Conservation (phyloP, 164 flowering plant species). For the Paratinospora sagittata region DNA sequence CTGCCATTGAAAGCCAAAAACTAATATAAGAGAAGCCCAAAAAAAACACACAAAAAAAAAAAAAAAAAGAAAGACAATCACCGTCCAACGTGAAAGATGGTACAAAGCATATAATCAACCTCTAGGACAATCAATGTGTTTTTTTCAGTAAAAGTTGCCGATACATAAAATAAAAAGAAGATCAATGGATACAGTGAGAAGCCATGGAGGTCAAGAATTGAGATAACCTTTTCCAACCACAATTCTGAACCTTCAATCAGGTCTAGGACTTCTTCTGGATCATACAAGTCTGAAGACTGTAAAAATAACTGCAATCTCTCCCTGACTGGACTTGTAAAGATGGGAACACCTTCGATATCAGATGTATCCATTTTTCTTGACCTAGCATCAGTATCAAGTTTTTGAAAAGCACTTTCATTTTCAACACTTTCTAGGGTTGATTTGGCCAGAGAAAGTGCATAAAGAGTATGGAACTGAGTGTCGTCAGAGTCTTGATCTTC, state of each 20-base stretch:
- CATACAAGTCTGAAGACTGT: constrained; percentile 86
- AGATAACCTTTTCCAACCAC: constrained; percentile 92
- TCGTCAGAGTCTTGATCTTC: constrained; percentile 85
- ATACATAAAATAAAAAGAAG: background rate
- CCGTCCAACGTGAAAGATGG: too few relatives aligned
- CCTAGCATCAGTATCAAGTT: constrained; percentile 17
- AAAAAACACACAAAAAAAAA: background rate
- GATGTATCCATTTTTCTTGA: constrained; percentile 17
- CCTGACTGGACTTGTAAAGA: constrained; percentile 47
- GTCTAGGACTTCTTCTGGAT: constrained; percentile 87
- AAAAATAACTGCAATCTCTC: constrained; percentile 83
- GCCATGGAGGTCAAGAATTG: background rate
- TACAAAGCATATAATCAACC: background rate
- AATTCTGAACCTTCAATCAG: constrained; percentile 89
- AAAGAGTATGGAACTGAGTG: constrained; percentile 66
- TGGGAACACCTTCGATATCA: constrained; percentile 24
- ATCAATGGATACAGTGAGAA: background rate
- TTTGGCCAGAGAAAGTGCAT: constrained; percentile 89
- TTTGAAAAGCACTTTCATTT: constrained; percentile 20
- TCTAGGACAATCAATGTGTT: background rate
- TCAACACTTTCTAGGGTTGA: constrained; percentile 59
- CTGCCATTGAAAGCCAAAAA: constrained; percentile 35
- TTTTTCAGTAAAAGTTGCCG: background rate
- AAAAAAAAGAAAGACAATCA: background rate
- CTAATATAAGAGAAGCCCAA: background rate